Conservation (phyloP, 495 filamentous ascomycete species). For the Bathelium albidoporum region DNA sequence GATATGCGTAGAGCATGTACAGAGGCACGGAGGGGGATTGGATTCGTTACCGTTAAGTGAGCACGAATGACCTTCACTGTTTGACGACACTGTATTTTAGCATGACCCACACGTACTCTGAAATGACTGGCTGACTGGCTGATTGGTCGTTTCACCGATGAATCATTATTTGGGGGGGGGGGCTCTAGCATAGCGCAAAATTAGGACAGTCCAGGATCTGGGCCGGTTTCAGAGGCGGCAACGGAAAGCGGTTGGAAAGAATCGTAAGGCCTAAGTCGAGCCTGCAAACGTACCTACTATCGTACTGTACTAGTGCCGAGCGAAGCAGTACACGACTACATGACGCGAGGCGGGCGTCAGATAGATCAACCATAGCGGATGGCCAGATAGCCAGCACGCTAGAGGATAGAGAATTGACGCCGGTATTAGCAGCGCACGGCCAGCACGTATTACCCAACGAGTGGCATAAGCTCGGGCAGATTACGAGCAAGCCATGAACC, state of each 20-base stretch:
- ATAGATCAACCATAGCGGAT: neutral
- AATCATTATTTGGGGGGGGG: neutral
- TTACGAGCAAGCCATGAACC: neutral
- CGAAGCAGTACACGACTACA: neutral
- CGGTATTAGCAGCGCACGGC: neutral
- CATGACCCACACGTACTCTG: neutral
- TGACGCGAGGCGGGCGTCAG: neutral
- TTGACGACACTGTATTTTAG: conserved; percentile 11
- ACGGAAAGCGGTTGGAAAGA: neutral
- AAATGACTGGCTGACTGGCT: too few relatives aligned
- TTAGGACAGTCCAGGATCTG: neutral
- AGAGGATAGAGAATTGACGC: conserved; percentile 1
- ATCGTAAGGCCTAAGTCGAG: neutral
- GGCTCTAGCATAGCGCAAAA: neutral
- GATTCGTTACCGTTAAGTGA: conserved; percentile 70
- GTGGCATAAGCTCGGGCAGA: conserved; percentile 3
- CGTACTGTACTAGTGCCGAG: neutral
- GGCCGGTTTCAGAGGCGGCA: neutral
- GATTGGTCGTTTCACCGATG: neutral
- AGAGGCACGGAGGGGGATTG: conserved; percentile 64
- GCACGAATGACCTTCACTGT: conserved; percentile 6
- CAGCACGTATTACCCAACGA: conserved; percentile 5
- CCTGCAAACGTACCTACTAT: neutral
- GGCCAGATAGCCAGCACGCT: neutral
- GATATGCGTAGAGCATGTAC: conserved; percentile 59